Conservation (phyloP, 1,284 basidiomycete species). For the Veloboletus limbatus region DNA sequence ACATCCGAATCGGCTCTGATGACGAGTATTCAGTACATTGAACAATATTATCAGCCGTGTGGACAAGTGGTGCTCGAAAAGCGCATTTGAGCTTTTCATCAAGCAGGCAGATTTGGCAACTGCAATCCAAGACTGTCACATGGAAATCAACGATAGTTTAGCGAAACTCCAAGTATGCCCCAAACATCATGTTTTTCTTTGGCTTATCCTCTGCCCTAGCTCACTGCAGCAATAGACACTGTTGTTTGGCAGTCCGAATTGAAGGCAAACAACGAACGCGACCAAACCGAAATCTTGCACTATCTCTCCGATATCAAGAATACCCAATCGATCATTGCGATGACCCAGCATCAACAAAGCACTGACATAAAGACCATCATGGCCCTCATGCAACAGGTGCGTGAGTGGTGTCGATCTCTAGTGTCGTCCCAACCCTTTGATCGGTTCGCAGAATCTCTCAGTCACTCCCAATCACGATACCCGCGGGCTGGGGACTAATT, state of each 20-base stretch:
- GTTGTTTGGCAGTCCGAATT: conserved; percentile 48
- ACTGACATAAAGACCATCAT: conserved; percentile 40
- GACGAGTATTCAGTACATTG: conserved; percentile 36
- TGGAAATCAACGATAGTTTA: conserved; percentile 41
- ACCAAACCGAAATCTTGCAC: conserved; percentile 42
- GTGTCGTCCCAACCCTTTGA: background rate
- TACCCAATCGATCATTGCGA: conserved; percentile 36
- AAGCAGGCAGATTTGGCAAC: conserved; percentile 42
- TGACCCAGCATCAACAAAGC: conserved; percentile 31
- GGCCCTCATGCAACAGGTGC: conserved; percentile 45
- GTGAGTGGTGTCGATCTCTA: background rate
- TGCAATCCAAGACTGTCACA: conserved; percentile 43
- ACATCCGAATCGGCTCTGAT: conserved; percentile 8
- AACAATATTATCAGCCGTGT: conserved; percentile 37
- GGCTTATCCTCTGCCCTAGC: conserved; percentile 29
- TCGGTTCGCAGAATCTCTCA: conserved; percentile 28
- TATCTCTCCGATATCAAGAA: conserved; percentile 44
- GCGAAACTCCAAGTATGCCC: conserved; percentile 40
- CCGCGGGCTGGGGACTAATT: conserved; percentile 43
- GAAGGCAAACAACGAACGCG: conserved; percentile 35
- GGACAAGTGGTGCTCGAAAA: conserved; percentile 40
- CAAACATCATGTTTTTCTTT: background rate
- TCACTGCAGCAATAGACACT: conserved; percentile 44
- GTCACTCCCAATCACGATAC: conserved; percentile 35
- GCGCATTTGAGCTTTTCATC: conserved; percentile 40